phyloP scores from a whole-genome alignment of 768 basidiomycete species.

The Serendipita sp. region DNA sequence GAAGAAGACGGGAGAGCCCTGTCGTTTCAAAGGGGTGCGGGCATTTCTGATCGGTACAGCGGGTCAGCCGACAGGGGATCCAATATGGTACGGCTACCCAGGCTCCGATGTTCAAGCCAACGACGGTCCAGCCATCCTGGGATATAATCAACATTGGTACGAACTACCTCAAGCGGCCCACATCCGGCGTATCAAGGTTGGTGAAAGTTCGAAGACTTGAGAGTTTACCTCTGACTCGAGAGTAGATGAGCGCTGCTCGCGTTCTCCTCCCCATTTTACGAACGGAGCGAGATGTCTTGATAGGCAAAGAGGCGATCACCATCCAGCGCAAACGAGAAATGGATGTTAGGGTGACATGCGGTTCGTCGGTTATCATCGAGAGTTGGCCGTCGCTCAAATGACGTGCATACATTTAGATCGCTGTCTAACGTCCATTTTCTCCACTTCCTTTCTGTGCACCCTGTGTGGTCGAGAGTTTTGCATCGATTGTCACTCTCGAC shows the following conservation, averaged over 20 bases:
- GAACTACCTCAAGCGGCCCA: neutral
- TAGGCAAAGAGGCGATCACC: conserved; percentile 28
- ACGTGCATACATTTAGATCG: conserved; percentile 40
- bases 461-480: conserved; percentile 82
- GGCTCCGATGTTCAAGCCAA: too few species aligned
- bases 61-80: neutral
- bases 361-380: conserved; percentile 25
- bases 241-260: conserved; percentile 46
- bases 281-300: conserved; percentile 45
- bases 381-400: neutral
- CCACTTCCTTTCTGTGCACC: conserved; percentile 81
- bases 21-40: conserved; percentile 8
- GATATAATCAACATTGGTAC: neutral
- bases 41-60: neutral
- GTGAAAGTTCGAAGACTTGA: neutral
- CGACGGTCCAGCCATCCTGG: too few species aligned
- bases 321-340: conserved; percentile 62
- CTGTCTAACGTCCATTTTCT: conserved; percentile 86
- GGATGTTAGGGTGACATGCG: conserved; percentile 73
- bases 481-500: conserved; percentile 59
- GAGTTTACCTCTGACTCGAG: neutral
- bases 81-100: neutral
- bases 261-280: conserved; percentile 51
- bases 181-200: conserved; percentile 1
- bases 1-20: conserved; percentile 8